A percentile compares a stretch with the other conserved stretches of the same genome.
phyloP scores from a whole-genome alignment of 2,329 filamentous ascomycete species.

The Pseudogymnoascus sp. region DNA sequence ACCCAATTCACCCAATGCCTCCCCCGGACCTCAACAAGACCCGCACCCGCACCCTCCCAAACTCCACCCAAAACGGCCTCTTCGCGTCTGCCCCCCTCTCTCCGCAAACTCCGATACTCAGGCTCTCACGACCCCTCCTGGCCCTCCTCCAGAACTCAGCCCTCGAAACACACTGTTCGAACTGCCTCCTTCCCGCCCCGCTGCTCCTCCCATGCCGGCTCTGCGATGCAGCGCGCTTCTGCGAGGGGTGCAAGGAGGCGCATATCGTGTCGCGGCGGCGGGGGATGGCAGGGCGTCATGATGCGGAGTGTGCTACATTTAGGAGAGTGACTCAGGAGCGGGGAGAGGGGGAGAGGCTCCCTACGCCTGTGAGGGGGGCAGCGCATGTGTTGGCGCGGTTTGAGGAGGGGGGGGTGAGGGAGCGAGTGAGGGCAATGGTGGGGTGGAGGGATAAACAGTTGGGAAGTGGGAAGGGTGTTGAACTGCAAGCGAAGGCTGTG shows the following conservation, averaged over 20 bases:
- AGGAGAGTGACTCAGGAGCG: neutral
- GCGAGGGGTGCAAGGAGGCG: neutral
- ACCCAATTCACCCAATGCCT: neutral
- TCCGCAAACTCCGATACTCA: neutral
- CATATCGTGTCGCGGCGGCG: neutral
- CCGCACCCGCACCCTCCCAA: neutral
- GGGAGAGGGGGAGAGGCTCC: neutral
- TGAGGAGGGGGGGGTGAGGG: neutral
- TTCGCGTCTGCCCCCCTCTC: neutral
- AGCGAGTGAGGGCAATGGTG: neutral
- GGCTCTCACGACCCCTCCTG: neutral
- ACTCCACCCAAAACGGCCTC: neutral
- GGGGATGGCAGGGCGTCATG: neutral
- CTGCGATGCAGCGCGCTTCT: neutral
- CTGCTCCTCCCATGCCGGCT: neutral
- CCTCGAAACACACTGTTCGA: neutral
- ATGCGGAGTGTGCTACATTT: neutral
- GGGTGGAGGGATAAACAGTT: neutral
- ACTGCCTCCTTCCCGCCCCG: neutral
- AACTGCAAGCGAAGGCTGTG: neutral
- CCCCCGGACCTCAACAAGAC: neutral
- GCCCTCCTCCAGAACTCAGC: constrained; percentile 4
- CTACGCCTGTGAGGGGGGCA: neutral
- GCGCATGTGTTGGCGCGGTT: neutral
- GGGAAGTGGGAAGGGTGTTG: neutral